These are phyloP conservation scores for Arabidopsis lyrata DNA, from an alignment of 441 rosid genomes.

Conservation along the genomic window DNA sequence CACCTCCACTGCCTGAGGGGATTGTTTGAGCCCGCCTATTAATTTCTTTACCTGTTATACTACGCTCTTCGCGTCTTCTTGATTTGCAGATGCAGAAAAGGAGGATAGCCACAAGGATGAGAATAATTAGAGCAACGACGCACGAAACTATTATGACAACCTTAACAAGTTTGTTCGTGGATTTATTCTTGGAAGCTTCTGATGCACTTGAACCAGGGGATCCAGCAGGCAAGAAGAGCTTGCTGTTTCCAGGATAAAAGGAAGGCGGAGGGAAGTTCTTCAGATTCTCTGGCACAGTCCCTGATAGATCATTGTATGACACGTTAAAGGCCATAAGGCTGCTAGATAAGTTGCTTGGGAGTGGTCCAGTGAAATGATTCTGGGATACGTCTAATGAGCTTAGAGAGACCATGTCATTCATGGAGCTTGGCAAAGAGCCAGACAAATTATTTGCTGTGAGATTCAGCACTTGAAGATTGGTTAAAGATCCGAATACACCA, in stretches of 20 bases:
- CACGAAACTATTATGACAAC: conserved; percentile 80
- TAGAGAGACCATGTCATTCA: conserved; percentile 71
- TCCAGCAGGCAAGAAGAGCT: conserved; percentile 67
- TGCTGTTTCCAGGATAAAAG: conserved; percentile 80
- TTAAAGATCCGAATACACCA: conserved; percentile 64
- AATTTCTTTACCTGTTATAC: conserved; percentile 54
- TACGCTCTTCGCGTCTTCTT: conserved; percentile 54
- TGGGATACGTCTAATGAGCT: conserved; percentile 77
- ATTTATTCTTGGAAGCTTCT: conserved; percentile 60
- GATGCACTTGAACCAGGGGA: conserved; percentile 59
- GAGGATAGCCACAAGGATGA: conserved; percentile 80
- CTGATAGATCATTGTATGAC: conserved; percentile 88
- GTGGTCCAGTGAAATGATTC: conserved; percentile 80
- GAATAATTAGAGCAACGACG: conserved; percentile 70
- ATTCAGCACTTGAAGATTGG: conserved; percentile 74
- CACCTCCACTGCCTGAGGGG: conserved; percentile 73
- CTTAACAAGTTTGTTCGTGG: conserved; percentile 62
- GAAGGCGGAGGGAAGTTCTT: conserved; percentile 78
- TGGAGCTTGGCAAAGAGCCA: conserved; percentile 85
- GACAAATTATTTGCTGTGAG: conserved; percentile 85
- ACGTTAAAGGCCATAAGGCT: conserved; percentile 74
- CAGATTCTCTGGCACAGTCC: conserved; percentile 85
- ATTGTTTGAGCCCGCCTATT: conserved; percentile 54
- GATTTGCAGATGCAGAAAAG: conserved; percentile 68
- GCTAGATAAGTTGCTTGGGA: conserved; percentile 74